Evolutionary conservation across 257 asterid genomes (phyloP).

Genomic region (Cordia subcordata): DNA sequence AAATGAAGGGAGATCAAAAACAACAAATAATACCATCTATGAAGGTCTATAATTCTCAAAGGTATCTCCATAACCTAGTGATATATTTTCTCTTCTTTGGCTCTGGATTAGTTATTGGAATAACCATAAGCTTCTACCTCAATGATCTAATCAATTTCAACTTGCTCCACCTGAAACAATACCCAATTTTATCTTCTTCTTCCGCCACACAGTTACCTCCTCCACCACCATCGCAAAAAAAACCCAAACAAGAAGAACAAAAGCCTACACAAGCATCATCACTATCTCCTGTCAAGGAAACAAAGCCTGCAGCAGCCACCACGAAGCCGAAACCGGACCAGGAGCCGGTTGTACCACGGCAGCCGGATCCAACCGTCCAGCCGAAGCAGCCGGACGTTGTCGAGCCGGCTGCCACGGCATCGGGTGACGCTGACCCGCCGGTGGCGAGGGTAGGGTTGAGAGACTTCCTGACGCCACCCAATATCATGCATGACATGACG

Average conservation of each 20-base stretch:
- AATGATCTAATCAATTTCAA: constrained; percentile 22
- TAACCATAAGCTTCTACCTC: constrained; percentile 41
- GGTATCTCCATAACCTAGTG: constrained; percentile 37
- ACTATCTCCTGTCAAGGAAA: too few species aligned
- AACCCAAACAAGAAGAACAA: not conserved
- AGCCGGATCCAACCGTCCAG: too few species aligned
- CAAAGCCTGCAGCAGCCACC: too few species aligned
- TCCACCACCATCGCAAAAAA: not conserved
- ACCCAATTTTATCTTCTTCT: not conserved
- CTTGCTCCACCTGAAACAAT: constrained; percentile 21
- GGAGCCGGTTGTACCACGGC: too few species aligned
- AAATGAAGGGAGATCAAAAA: constrained; percentile 17
- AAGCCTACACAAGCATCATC: too few species aligned
- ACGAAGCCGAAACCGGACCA: too few species aligned
- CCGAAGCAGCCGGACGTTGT: too few species aligned
- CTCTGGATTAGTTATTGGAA: constrained; percentile 66
- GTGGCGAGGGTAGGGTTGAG: constrained; percentile 16
- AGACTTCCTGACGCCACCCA: constrained; percentile 31
- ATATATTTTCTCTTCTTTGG: constrained; percentile 60
- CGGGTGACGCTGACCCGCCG: too few species aligned
- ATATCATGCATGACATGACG: constrained; percentile 49
- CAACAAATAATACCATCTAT: constrained; percentile 15
- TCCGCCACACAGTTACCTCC: constrained; percentile 11
- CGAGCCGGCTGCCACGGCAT: too few species aligned
- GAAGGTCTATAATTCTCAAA: constrained; percentile 24